Base-by-base conservation (phyloP, 176 grass and related monocot species). In the Leersia perrieri region DNA sequence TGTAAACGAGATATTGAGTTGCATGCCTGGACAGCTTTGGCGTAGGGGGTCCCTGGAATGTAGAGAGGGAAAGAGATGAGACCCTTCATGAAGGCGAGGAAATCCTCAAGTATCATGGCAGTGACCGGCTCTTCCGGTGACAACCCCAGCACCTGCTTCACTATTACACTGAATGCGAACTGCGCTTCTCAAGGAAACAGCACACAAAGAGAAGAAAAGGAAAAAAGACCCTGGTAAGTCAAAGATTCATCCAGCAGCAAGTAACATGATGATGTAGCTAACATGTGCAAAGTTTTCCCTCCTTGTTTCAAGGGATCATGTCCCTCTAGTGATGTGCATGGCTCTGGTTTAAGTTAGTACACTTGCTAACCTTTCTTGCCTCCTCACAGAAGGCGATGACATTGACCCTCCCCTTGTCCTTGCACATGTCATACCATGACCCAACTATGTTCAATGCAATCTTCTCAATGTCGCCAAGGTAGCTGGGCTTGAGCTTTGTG, bases 141-240 rank as follows among this genome's bases (percentile, higher is more conserved):
- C 69, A 97, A 82, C 27, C 91, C 94, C 67, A 97, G 86, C 35
- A 97, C 94, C 89, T 97, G 91, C 74, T 97, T 97, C 86, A 97
- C 94, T 91, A 97, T 97, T 76, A 97, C 94, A 74, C 88, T 97
- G 91, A 97, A 97, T 29, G 94, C 90, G 20, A 97, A 97, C 94
- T 97, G 86, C 75, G 85, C 30, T 75, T 67, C 65, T 60, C 84
- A 33, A 80, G 34, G 70, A 66, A 49, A 67, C 55, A 66, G 55
- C 60, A 15, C 65, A 49, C 25, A 40, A 7, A 2, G 57, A 15
- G 16, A 15, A 44, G 33, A 26, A 38, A 40, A 64, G 23, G 11
- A 13, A 0, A 14, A 38, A 62, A 18, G 7, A 87, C 2, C 40
- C 28, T 60, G 35, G 66, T 89, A 30, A 84, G 89, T 84, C 85